phyloP scores from a whole-genome alignment of 2,329 filamentous ascomycete genomes.

The Hortaea sp. region DNA sequence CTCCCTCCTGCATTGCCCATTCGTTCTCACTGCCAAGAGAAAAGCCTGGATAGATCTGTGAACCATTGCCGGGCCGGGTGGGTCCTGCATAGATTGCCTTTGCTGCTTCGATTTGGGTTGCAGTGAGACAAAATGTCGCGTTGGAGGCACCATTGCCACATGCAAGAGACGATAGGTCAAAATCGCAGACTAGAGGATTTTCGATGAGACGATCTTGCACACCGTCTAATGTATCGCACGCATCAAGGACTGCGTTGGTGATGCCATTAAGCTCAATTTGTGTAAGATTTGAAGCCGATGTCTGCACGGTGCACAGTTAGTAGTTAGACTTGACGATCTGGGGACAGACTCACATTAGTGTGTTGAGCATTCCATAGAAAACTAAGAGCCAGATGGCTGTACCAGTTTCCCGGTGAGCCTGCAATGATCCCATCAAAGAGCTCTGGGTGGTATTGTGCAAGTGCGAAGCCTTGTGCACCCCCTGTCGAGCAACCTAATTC shows the following conservation, averaged over 20 bases:
- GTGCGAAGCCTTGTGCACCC: conserved; percentile 32
- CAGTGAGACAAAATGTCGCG: conserved; percentile 20
- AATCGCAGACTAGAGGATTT: conserved; percentile 28
- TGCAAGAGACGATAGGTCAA: conserved; percentile 24
- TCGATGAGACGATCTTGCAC: conserved; percentile 33
- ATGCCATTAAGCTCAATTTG: conserved; percentile 26
- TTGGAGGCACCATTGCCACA: conserved; percentile 14
- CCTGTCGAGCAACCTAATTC: conserved; percentile 29
- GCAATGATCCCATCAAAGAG: conserved; percentile 36
- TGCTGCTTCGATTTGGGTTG: conserved; percentile 22
- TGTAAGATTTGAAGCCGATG: conserved; percentile 12
- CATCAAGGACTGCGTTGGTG: conserved; percentile 24
- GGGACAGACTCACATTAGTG: conserved; percentile 7
- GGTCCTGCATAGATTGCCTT: conserved; percentile 27
- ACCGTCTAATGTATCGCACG: conserved; percentile 32
- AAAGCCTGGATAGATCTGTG: conserved; percentile 32
- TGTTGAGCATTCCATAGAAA: conserved; percentile 22
- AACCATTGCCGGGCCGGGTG: conserved; percentile 11
- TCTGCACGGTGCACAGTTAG: background rate
- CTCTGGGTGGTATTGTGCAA: conserved; percentile 31
- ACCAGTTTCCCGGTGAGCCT: conserved; percentile 32
- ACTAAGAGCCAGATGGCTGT: conserved; percentile 22
- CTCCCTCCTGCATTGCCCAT: conserved; percentile 28
- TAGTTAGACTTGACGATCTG: background rate
- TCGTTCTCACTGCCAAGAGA: conserved; percentile 29